phyloP scores from a whole-genome alignment of 1,284 basidiomycete species.

The Takashimella koratensis region DNA sequence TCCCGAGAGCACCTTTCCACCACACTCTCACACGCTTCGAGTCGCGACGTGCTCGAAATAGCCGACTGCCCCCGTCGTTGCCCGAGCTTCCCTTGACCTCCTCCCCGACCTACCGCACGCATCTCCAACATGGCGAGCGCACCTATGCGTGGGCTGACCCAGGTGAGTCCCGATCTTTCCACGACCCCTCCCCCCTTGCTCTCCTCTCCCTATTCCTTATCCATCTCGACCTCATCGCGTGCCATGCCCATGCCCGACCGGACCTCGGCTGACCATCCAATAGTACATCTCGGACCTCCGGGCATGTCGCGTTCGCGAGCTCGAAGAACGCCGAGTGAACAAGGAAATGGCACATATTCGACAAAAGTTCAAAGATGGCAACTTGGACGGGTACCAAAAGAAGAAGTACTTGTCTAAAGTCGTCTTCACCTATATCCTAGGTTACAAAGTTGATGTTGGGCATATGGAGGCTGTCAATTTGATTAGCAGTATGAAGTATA shows the following conservation, averaged over 20 bases:
- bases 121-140: constrained; percentile 61
- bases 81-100: not conserved
- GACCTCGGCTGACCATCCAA: not conserved
- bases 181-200: not conserved
- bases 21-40: too few relatives aligned
- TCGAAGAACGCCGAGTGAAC: constrained; percentile 89
- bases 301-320: constrained; percentile 59
- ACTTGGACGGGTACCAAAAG: constrained; percentile 96
- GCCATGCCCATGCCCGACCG: not conserved
- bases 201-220: not conserved
- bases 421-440: constrained; percentile 97
- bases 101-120: not conserved
- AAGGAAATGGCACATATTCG: constrained; percentile 99
- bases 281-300: constrained; percentile 98
- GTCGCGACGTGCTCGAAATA: too few relatives aligned
- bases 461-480: constrained; percentile 99
- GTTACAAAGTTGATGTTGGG: constrained; percentile 97
- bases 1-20: too few relatives aligned
- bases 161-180: constrained; percentile 56
- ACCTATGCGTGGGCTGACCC: constrained; percentile 83
- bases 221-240: not conserved
- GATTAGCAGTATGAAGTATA: constrained; percentile 92
- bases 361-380: constrained; percentile 98
- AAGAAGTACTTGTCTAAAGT: constrained; percentile 93
- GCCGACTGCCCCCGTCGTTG: not conserved